Conservation (phyloP, 2,329 filamentous ascomycete species). For the Sporothrix phasma region DNA sequence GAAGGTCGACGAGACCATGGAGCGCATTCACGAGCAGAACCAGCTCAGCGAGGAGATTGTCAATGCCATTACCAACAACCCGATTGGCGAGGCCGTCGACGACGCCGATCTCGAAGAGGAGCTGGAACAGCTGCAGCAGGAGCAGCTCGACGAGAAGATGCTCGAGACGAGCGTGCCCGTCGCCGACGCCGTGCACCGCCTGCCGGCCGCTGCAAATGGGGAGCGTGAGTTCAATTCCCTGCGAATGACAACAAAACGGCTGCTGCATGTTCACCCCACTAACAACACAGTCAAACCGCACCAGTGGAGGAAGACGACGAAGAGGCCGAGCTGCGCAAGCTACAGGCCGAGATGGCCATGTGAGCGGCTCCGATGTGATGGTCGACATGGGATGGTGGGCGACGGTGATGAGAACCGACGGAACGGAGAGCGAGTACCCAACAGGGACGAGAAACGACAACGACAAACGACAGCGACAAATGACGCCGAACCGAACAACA, state of each 20-base stretch:
- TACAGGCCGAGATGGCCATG: conserved; percentile 97
- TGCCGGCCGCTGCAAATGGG: conserved; percentile 65
- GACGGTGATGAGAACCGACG: neutral
- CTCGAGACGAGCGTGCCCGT: conserved; percentile 78
- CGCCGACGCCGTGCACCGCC: conserved; percentile 61
- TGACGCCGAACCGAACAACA: neutral
- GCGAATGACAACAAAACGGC: neutral
- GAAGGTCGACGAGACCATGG: conserved; percentile 93
- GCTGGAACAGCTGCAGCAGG: conserved; percentile 78
- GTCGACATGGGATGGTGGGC: neutral
- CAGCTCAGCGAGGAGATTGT: conserved; percentile 88
- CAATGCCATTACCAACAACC: conserved; percentile 66
- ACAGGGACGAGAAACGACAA: neutral
- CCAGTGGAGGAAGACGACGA: conserved; percentile 77
- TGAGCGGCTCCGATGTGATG: conserved; percentile 30
- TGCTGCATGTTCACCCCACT: conserved; percentile 12
- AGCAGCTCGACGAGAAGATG: conserved; percentile 89
- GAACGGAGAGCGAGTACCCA: neutral
- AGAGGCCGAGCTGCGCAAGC: conserved; percentile 82
- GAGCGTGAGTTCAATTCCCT: conserved; percentile 55
- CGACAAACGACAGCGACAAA: neutral
- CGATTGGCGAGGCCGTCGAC: conserved; percentile 61
- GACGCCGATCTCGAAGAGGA: conserved; percentile 81
- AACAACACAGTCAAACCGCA: conserved; percentile 37
- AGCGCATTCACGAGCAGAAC: conserved; percentile 83